Evolutionary conservation across 1,139 yeast genomes (phyloP).

Genomic region (Candida smagusa): DNA sequence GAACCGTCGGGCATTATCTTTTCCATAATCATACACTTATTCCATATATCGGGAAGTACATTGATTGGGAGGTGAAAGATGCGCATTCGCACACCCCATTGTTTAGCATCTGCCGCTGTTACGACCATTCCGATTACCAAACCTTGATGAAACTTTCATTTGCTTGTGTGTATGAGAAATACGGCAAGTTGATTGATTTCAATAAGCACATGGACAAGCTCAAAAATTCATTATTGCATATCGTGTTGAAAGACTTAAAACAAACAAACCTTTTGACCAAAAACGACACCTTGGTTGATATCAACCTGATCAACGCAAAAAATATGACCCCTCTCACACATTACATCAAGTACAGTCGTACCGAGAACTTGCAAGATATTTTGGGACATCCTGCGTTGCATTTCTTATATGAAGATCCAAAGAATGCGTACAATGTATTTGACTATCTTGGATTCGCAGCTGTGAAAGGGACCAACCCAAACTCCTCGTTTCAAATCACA

Average conservation of each 20-base stretch:
- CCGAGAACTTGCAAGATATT: constrained; percentile 52
- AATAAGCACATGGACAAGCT: constrained; percentile 65
- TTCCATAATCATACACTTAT: constrained; percentile 58
- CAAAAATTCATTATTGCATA: constrained; percentile 77
- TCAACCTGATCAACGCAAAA: constrained; percentile 61
- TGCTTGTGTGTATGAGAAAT: constrained; percentile 41
- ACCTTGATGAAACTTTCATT: constrained; percentile 49
- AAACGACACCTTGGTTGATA: constrained; percentile 38
- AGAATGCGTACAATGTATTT: constrained; percentile 41
- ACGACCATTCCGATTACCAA: constrained; percentile 69
- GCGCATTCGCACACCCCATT: constrained; percentile 74
- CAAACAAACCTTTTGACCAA: constrained; percentile 30
- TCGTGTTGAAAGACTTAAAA: constrained; percentile 49
- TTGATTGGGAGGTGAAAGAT: constrained; percentile 75
- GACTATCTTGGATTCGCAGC: constrained; percentile 40
- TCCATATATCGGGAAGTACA: constrained; percentile 49
- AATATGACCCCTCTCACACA: constrained; percentile 68
- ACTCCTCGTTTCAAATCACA: constrained; percentile 43
- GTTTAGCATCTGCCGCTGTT: constrained; percentile 71
- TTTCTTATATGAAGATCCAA: constrained; percentile 41
- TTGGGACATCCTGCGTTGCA: constrained; percentile 45
- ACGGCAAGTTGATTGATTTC: constrained; percentile 35
- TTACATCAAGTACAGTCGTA: constrained; percentile 66
- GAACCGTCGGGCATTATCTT: constrained; percentile 74
- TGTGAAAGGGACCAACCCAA: constrained; percentile 25